Evolutionary conservation across 2,329 filamentous ascomycete species (phyloP).

Genomic region (Phyllosticta paracitricarpa): DNA sequence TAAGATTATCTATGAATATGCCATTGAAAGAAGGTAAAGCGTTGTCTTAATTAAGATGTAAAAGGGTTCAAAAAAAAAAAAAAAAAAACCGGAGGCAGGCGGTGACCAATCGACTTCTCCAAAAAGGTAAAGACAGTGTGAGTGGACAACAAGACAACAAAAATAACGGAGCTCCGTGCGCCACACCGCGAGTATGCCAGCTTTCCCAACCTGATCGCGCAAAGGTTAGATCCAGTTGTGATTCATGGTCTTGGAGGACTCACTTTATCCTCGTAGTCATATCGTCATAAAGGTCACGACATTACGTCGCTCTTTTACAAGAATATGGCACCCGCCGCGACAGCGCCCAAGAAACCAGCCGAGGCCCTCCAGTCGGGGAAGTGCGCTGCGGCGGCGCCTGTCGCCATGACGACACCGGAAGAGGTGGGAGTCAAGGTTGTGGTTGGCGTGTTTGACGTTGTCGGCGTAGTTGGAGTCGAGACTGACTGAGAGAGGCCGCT

Average conservation of each 20-base stretch:
- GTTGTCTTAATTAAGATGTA: not conserved
- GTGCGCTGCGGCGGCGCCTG: not conserved
- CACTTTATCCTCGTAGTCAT: not conserved
- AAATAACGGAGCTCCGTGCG: not conserved
- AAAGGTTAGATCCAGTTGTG: not conserved
- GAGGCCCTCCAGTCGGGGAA: not conserved
- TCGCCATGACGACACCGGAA: not conserved
- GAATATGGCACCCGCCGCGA: not conserved
- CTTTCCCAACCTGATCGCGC: not conserved
- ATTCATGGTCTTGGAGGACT: not conserved
- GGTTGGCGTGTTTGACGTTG: not conserved
- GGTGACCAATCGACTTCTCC: not conserved
- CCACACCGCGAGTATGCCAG: not conserved
- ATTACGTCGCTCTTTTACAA: not conserved
- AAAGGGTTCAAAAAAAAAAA: not conserved
- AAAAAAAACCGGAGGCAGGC: not conserved
- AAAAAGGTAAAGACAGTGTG: not conserved
- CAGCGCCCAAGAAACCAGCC: not conserved
- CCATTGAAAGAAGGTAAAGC: not conserved
- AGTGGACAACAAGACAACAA: not conserved
- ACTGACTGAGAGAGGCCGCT: not conserved
- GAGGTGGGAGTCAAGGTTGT: not conserved
- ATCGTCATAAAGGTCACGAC: not conserved
- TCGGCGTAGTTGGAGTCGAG: not conserved
- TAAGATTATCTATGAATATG: not conserved